Base-by-base conservation (phyloP, 1,284 basidiomycete species). In the Bondarzewia mesenterica region DNA sequence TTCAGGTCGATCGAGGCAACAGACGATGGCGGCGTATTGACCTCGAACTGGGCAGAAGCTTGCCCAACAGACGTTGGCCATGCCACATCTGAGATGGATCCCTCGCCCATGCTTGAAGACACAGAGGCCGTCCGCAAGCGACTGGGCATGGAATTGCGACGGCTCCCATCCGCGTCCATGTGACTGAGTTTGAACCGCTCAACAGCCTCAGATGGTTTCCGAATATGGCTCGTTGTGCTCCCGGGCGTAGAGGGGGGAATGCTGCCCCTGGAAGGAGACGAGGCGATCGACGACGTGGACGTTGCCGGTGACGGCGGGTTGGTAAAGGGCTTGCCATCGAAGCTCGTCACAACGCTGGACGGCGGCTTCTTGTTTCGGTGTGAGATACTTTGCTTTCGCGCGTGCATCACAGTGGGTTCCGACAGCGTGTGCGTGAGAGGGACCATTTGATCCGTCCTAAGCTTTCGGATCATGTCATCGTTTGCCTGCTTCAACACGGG, bases 401-500 rank as follows among this genome's bases (percentile, higher is more conserved):
- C 66, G 60, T 82, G 79, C 15, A 73, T 62, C 46, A 68, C 69
- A 8, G 67, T 61, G 4, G 83, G 75, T 59, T 90, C 87, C 3
- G 82, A 75, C 48, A 90, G 68, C 7, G 88, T 73, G 57, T 89
- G 87, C 0, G 77, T 68, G 46, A 90, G 72, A 20, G 88, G 84
- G 1, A 74, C 68, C 68, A 89, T 75, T 58, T 88, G 86, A 56
- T 90, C 88, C 1, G 86, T 89, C 69, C 85, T 85, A 63, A 99
- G 77, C 68, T 96, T 95, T 50, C 92, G 83, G 59, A 99, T 96
- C 56, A 99, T 86, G 63, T 99, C 94, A 66, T 99, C 96, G 64
- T 99, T 99, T 20, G 93, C 93, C 66, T 98, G 93, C 71, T 99
- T 99, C 63, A 99, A 73, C 8, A 98, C 83, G 0, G 93, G 93